These are phyloP conservation scores for Phytophthora boehmeriae DNA, from an alignment of 352 stramenopile species.

Conservation along the genomic window DNA sequence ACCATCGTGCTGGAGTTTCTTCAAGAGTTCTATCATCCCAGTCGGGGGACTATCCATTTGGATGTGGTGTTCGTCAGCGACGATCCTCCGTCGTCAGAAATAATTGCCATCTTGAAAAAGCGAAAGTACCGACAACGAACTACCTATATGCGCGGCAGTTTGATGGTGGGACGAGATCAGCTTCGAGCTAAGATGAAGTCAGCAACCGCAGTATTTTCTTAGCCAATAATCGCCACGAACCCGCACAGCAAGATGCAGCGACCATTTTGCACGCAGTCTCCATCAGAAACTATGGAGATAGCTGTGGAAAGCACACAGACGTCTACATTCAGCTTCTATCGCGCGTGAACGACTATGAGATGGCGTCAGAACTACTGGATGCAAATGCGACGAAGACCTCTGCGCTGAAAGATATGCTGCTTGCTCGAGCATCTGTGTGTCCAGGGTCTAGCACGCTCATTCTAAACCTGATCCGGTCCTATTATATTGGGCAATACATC, in stretches of 20 bases:
- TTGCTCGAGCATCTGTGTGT: conserved; percentile 59
- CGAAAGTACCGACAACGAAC: conserved; percentile 54
- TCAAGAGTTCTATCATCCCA: conserved; percentile 75
- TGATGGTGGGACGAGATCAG: conserved; percentile 56
- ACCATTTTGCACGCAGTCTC: conserved; percentile 65
- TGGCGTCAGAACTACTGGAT: conserved; percentile 52
- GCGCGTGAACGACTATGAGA: conserved; percentile 49
- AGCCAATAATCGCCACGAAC: conserved; percentile 41
- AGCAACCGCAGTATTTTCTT: conserved; percentile 73
- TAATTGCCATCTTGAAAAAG: conserved; percentile 46
- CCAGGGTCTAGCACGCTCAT: conserved; percentile 67
- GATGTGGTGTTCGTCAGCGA: conserved; percentile 73
- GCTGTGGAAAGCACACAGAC: conserved; percentile 46
- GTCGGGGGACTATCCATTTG: conserved; percentile 59
- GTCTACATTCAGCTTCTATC: conserved; percentile 66
- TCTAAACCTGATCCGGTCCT: conserved; percentile 68
- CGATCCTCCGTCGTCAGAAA: conserved; percentile 37
- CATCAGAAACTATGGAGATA: conserved; percentile 66
- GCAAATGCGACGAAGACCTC: conserved; percentile 51
- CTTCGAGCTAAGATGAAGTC: conserved; percentile 46
- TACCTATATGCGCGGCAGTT: conserved; percentile 56
- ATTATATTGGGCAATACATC: conserved; percentile 44
- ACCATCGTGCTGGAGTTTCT: conserved; percentile 64
- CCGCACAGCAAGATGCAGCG: conserved; percentile 50
- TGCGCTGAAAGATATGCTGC: conserved; percentile 55